phyloP scores from a whole-genome alignment of 1,139 yeast species.

The Hansenula anomala region DNA sequence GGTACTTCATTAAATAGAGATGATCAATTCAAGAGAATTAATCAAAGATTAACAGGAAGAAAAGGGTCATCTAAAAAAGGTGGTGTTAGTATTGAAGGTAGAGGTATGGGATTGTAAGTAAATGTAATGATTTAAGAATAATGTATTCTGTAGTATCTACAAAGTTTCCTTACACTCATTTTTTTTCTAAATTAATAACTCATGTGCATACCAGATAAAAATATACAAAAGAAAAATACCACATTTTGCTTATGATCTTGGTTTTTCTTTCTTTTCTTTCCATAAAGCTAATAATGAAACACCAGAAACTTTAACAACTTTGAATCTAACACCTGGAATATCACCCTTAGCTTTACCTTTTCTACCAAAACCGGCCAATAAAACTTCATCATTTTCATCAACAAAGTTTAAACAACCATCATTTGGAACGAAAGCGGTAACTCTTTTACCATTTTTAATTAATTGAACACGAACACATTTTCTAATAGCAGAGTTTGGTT shows the following conservation, averaged over 20 bases:
- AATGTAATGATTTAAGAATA: slow-evolving; percentile 48
- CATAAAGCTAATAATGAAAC: slow-evolving; percentile 99
- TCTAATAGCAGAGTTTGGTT: slow-evolving; percentile 99
- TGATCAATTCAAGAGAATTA: slow-evolving; percentile 72
- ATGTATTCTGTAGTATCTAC: too few relatives aligned
- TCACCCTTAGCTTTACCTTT: slow-evolving; percentile 99
- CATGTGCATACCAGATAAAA: slow-evolving; percentile 2
- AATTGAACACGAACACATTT: slow-evolving; percentile 99
- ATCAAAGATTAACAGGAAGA: slow-evolving; percentile 34
- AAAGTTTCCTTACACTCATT: too few relatives aligned
- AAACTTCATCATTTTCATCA: slow-evolving; percentile 99
- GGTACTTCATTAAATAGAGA: slow-evolving; percentile 52
- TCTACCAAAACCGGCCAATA: slow-evolving; percentile 99
- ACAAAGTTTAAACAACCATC: slow-evolving; percentile 99
- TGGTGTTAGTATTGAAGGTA: slow-evolving; percentile 63
- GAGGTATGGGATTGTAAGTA: slow-evolving; percentile 19
- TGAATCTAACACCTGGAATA: slow-evolving; percentile 99
- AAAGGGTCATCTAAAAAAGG: slow-evolving; percentile 47
- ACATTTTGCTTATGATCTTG: slow-evolving; percentile 99
- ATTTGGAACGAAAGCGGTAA: slow-evolving; percentile 99
- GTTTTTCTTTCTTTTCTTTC: slow-evolving; percentile 99
- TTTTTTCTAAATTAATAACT: too few relatives aligned
- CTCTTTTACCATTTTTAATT: slow-evolving; percentile 99
- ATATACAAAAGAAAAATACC: slow-evolving; percentile 4
- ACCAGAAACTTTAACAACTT: slow-evolving; percentile 99